phyloP scores from a whole-genome alignment of 148 eudicot genomes.

The Silene uniflora region DNA sequence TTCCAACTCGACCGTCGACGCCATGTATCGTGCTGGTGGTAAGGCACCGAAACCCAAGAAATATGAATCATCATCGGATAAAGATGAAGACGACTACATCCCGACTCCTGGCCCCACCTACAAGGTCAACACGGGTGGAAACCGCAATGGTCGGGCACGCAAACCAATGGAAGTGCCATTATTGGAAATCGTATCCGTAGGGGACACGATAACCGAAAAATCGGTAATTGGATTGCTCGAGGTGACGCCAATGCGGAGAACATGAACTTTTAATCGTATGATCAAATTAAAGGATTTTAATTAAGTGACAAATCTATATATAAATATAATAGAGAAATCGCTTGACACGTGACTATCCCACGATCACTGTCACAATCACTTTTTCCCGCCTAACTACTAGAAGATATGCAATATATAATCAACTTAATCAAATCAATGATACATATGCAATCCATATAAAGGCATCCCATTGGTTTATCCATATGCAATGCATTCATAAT shows the following conservation, averaged over 20 bases:
- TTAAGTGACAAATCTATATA: not conserved
- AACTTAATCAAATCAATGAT: too few relatives aligned
- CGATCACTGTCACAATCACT: too few relatives aligned
- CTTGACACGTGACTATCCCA: too few relatives aligned
- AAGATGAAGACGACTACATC: not conserved
- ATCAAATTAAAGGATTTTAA: not conserved
- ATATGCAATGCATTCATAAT: too few relatives aligned
- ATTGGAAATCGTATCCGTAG: constrained; percentile 15
- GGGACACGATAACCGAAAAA: constrained; percentile 17
- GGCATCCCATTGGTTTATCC: too few relatives aligned
- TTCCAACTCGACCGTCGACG: not conserved
- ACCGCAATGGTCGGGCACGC: constrained; percentile 16
- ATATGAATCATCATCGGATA: not conserved
- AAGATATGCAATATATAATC: too few relatives aligned
- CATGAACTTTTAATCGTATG: constrained; percentile 3
- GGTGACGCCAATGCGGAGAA: constrained; percentile 11
- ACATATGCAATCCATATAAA: too few relatives aligned
- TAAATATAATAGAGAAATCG: too few relatives aligned
- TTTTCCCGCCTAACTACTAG: too few relatives aligned
- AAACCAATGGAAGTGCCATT: constrained; percentile 18
- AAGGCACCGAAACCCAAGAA: not conserved
- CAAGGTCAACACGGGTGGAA: constrained; percentile 15
- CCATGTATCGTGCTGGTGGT: not conserved
- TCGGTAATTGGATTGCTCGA: constrained; percentile 13
- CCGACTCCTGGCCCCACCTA: not conserved